phyloP scores from a whole-genome alignment of 257 asterid species.

The Gentiana dahurica region DNA sequence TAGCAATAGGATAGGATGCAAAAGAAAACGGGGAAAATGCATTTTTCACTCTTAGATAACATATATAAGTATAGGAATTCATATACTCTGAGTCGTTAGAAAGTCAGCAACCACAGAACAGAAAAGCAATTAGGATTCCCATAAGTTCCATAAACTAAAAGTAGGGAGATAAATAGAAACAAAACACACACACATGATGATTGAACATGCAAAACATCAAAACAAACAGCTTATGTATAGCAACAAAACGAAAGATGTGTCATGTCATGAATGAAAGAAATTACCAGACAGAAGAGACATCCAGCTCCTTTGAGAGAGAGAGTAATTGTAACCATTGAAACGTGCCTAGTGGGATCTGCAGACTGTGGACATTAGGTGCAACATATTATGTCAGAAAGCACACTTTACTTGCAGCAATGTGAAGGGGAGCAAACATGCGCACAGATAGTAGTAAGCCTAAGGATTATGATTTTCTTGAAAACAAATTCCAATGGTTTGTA shows the following conservation, averaged over 20 bases:
- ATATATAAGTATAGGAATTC: no score
- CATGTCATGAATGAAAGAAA: not conserved
- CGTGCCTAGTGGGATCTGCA: conserved; percentile 85
- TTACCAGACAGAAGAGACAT: conserved; percentile 61
- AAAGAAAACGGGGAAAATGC: no score
- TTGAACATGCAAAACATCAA: no score
- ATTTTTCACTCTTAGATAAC: no score
- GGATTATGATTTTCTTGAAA: conserved; percentile 28
- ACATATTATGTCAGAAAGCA: not conserved
- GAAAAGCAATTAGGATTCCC: no score
- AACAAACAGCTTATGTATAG: no score
- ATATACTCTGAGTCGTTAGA: no score
- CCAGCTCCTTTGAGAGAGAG: conserved; percentile 70
- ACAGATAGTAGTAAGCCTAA: not conserved
- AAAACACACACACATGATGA: no score
- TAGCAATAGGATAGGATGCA: no score
- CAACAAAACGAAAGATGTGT: not conserved
- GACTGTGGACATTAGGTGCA: conserved; percentile 30
- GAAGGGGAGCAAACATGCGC: not conserved
- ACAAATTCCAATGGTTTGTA: conserved; percentile 84
- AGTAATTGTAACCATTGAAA: conserved; percentile 73
- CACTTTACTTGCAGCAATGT: not conserved
- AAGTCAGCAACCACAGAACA: no score
- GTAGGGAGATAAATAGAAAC: no score
- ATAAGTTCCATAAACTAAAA: no score